Conservation (phyloP, 1,284 basidiomycete species). For the Tilletia horrida region DNA sequence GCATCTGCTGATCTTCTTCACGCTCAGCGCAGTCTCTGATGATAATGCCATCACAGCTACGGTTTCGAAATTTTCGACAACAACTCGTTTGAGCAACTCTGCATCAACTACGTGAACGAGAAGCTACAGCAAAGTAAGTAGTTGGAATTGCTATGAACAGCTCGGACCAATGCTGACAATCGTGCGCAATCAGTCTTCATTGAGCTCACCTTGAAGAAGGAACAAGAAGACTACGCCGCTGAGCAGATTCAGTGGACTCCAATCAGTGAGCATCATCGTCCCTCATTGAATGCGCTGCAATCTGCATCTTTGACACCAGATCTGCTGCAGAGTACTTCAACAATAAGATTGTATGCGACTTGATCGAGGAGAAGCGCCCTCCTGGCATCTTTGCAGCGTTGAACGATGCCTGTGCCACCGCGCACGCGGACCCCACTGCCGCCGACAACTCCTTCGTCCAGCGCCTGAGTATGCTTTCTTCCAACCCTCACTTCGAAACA, state of each 20-base stretch:
- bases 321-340: conserved; percentile 44
- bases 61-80: conserved; percentile 97
- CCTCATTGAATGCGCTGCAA: too few species aligned
- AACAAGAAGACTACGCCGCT: conserved; percentile 97
- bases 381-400: conserved; percentile 96
- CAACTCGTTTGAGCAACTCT: conserved; percentile 98
- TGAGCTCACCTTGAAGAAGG: conserved; percentile 94
- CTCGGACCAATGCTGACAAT: not conserved
- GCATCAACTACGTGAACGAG: conserved; percentile 99
- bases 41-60: conserved; percentile 25
- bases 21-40: conserved; percentile 17
- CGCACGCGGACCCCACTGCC: conserved; percentile 91
- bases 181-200: conserved; percentile 71
- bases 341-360: conserved; percentile 80
- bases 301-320: conserved; percentile 65
- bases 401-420: conserved; percentile 96
- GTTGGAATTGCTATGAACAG: not conserved
- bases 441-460: conserved; percentile 98
- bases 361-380: conserved; percentile 92
- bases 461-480: conserved; percentile 65
- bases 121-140: conserved; percentile 72
- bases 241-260: conserved; percentile 99
- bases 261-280: conserved; percentile 71
- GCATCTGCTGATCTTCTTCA: conserved; percentile 20
- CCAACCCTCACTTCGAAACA: conserved; percentile 71